Evolutionary conservation across 176 grass and related monocot species (phyloP), one percentile per base, ranked within the genome.

Genomic region (Lolium perenne): DNA sequence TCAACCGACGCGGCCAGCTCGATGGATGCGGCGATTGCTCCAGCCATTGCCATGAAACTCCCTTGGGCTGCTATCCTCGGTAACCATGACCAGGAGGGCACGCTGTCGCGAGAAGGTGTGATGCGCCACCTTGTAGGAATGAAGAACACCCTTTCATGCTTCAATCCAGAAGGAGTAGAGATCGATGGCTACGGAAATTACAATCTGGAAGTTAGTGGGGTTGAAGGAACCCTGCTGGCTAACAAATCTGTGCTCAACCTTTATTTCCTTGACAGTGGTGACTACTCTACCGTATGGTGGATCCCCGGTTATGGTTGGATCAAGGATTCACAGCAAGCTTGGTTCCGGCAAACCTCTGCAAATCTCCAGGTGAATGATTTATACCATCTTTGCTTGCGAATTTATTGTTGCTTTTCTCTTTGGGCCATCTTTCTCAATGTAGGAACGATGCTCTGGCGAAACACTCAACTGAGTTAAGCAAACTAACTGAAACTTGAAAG

Each of bases 141-240:
- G 92, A 91, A 91, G 5, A 84, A 91, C 80, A 94, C 82, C 18
- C 91, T 98, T 25, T 95, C 96, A 11, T 80, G 79, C 35, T 75
- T 98, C 76, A 98, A 98, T 77, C 96, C 96, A 0, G 50, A 54
- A 48, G 92, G 88, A 29, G n/a, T 90, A 57, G 84, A 92, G 14
- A 98, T 98, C 17, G 96, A 98, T 79, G 93, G 93, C 41, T 98
- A 91, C 9, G 96, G 96, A 11, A 95, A 98, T 84, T 98, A 98
- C 57, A 85, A 98, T 60, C 64, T 98, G 77, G 92, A 95, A 86
- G 87, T 98, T 66, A 77, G 64, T 4, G 93, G 96, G 20, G 81
- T 86, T 43, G 86, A 95, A 72, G 88, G 90, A 59, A 92, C 96
- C 2, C 6, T 74, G 20, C 45, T 98, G 61, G 82, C 71, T 51